Evolutionary conservation across 164 flowering plant species (phyloP).

Genomic region (Vitis rotundifolia): DNA sequence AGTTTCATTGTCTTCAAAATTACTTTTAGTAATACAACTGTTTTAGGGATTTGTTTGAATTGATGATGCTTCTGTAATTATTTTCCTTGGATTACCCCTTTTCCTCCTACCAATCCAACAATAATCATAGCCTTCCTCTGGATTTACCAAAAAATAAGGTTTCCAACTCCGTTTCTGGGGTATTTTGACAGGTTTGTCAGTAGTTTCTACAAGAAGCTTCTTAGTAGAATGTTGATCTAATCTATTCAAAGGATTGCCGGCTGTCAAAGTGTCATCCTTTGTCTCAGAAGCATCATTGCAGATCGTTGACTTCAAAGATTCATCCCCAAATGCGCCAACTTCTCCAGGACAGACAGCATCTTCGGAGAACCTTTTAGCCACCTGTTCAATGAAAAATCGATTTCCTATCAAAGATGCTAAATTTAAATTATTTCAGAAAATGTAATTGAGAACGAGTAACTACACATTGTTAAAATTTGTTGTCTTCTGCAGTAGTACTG

Average conservation of each 20-base stretch:
- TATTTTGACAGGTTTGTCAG: neutral
- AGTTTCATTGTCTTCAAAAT: no score
- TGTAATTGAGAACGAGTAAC: no score
- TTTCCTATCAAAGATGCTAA: neutral
- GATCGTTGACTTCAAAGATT: slow-evolving; percentile 16
- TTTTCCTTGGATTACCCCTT: no score
- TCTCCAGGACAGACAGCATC: slow-evolving; percentile 25
- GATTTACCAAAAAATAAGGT: slow-evolving; percentile 32
- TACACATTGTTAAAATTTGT: no score
- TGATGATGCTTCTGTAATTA: no score
- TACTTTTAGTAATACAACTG: no score
- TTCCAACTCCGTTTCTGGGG: slow-evolving; percentile 34
- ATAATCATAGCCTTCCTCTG: slow-evolving; percentile 40
- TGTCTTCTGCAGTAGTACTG: no score
- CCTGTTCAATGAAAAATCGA: slow-evolving; percentile 31
- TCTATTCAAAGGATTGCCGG: slow-evolving; percentile 14
- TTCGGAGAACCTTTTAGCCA: slow-evolving; percentile 20
- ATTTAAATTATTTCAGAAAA: no score
- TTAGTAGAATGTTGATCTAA: slow-evolving; percentile 7
- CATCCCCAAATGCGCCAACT: slow-evolving; percentile 21
- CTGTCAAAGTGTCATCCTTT: slow-evolving; percentile 11
- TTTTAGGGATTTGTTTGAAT: no score
- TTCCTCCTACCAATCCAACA: slow-evolving; percentile 16
- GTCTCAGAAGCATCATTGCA: slow-evolving; percentile 29
- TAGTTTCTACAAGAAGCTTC: slow-evolving; percentile 13